These are phyloP conservation scores for Somion occarium DNA, from an alignment of 1,284 basidiomycete species.

Conservation along the genomic window DNA sequence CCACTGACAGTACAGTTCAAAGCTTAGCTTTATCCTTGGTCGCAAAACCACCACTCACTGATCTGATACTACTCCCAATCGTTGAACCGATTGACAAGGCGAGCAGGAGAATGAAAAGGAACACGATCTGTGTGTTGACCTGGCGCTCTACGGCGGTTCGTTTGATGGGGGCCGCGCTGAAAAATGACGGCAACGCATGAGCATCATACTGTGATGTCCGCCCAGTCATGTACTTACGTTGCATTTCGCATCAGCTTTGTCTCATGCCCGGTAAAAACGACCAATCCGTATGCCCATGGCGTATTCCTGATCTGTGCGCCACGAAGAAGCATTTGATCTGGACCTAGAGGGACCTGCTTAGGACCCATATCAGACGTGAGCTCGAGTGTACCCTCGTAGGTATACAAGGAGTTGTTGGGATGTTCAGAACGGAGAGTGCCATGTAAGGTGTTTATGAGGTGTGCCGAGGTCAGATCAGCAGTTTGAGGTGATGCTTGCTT, in stretches of 20 bases:
- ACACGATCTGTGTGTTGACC: slow-evolving; percentile 97
- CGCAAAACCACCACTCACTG: slow-evolving; percentile 29
- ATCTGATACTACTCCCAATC: slow-evolving; percentile 85
- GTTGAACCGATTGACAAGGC: slow-evolving; percentile 89
- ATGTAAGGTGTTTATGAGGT: slow-evolving; percentile 67
- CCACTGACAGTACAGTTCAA: slow-evolving; percentile 43
- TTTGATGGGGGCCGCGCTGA: slow-evolving; percentile 93
- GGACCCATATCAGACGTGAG: slow-evolving; percentile 56
- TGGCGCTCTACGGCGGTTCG: slow-evolving; percentile 94
- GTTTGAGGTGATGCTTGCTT: slow-evolving; percentile 93
- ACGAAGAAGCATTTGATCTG: slow-evolving; percentile 91
- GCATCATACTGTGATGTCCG: slow-evolving; percentile 8
- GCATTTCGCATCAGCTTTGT: slow-evolving; percentile 97
- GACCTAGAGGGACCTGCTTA: slow-evolving; percentile 86
- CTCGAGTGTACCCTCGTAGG: slow-evolving; percentile 85
- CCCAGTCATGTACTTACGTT: slow-evolving; percentile 62
- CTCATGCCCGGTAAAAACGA: slow-evolving; percentile 96
- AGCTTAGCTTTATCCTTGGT: not conserved
- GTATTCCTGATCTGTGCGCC: slow-evolving; percentile 97
- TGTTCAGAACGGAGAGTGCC: slow-evolving; percentile 92
- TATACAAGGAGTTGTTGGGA: slow-evolving; percentile 97
- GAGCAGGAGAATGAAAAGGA: slow-evolving; percentile 87
- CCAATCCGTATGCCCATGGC: slow-evolving; percentile 92
- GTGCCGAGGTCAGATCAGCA: slow-evolving; percentile 72
- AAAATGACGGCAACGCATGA: no score